Conservation (phyloP, 1,284 basidiomycete genomes). For the Ganoderma meredithae region DNA sequence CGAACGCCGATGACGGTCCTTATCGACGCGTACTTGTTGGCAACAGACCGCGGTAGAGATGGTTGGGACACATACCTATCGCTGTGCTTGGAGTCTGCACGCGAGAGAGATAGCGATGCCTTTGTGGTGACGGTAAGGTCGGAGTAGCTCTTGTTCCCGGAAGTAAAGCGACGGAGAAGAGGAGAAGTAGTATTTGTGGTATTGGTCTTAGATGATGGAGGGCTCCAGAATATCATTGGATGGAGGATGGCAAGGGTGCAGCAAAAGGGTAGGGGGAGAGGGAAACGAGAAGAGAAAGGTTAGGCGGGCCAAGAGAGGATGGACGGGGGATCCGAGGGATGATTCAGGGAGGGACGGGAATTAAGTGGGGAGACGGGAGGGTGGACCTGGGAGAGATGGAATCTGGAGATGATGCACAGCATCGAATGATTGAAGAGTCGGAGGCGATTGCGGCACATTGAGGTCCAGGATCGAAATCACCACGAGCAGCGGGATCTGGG, state of each 20-base stretch:
- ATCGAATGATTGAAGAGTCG: constrained; percentile 26
- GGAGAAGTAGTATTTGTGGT: not conserved
- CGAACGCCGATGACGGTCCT: constrained; percentile 24
- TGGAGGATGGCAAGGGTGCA: not conserved
- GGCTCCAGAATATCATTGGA: constrained; percentile 7
- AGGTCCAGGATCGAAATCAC: not conserved
- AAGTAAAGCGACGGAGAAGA: constrained; percentile 23
- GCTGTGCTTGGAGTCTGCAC: constrained; percentile 27
- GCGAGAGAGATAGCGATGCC: constrained; percentile 13
- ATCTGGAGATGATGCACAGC: constrained; percentile 22
- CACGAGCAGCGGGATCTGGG: not conserved
- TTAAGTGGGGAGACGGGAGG: constrained; percentile 10
- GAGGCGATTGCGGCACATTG: constrained; percentile 3
- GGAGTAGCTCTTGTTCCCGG: constrained; percentile 22
- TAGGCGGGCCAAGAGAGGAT: not conserved
- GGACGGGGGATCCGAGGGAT: constrained; percentile 17
- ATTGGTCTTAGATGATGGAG: not conserved
- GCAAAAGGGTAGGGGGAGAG: constrained; percentile 13
- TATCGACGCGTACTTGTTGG: not conserved
- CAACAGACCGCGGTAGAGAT: not conserved
- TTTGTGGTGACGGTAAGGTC: constrained; percentile 22
- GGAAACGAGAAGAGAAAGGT: constrained; percentile 29
- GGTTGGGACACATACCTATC: constrained; percentile 14
- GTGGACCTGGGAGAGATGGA: constrained; percentile 21
- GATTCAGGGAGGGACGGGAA: constrained; percentile 10